Percentiles rank a stretch among this genome's conserved stretches.
Evolutionary conservation across 192 early-diverging fungal species (phyloP).

Genomic region (Podila verticillata): DNA sequence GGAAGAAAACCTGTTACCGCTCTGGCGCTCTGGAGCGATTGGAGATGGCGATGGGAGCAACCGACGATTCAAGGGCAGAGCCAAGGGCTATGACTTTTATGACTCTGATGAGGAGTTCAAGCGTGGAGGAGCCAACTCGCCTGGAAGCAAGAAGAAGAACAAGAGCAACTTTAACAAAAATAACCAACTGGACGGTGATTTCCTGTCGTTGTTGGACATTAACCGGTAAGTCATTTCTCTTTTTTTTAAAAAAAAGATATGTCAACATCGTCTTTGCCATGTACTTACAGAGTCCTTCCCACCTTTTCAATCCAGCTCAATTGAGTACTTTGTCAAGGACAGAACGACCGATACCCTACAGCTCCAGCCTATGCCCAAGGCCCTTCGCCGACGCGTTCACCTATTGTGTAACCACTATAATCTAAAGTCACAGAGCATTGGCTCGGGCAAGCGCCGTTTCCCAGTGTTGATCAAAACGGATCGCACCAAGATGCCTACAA

Average conservation of each 20-base stretch:
- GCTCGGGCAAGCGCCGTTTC: constrained; percentile 50
- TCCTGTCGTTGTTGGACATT: constrained; percentile 31
- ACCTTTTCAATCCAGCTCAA: constrained; percentile 3
- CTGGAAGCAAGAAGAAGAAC: constrained; percentile 25
- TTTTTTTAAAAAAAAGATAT: neutral
- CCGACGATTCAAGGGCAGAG: constrained; percentile 27
- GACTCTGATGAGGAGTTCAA: constrained; percentile 36
- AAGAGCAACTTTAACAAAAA: constrained; percentile 28
- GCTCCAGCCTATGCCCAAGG: constrained; percentile 56
- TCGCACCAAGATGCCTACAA: constrained; percentile 51
- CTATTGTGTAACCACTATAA: constrained; percentile 57
- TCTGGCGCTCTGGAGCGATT: constrained; percentile 35
- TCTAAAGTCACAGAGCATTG: constrained; percentile 56
- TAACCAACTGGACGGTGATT: constrained; percentile 28
- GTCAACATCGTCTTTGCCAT: neutral
- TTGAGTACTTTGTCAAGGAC: constrained; percentile 44
- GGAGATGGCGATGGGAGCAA: constrained; percentile 37
- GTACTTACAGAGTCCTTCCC: neutral
- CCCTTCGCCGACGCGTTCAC: constrained; percentile 55
- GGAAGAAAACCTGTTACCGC: constrained; percentile 22
- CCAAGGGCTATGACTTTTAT: constrained; percentile 44
- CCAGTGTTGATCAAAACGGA: constrained; percentile 58
- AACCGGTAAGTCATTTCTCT: constrained; percentile 14
- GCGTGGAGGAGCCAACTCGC: constrained; percentile 4
- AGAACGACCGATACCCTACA: constrained; percentile 38